These are phyloP conservation scores for Colletotrichum theobromicola DNA, from an alignment of 2,329 filamentous ascomycete species.

Conservation along the genomic window DNA sequence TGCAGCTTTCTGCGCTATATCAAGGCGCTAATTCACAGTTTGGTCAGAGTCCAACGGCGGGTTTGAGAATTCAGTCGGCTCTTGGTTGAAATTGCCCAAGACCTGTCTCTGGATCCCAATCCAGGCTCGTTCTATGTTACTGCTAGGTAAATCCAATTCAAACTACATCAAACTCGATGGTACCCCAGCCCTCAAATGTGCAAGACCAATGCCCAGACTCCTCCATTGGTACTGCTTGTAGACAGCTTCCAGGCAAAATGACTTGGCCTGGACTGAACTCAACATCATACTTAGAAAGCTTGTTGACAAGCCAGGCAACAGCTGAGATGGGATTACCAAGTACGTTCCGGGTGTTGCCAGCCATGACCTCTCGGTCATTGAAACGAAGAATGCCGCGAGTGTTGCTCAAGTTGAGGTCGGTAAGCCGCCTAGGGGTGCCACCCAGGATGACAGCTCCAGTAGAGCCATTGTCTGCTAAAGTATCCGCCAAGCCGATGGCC, in stretches of 20 bases:
- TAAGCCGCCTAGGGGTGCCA: slow-evolving; percentile 26
- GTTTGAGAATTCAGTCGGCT: background rate
- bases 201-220: slow-evolving; percentile 26
- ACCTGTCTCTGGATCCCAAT: background rate
- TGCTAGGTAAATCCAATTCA: background rate
- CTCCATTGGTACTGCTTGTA: slow-evolving; percentile 28
- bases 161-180: slow-evolving; percentile 27
- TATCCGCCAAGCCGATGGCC: slow-evolving; percentile 29
- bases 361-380: slow-evolving; percentile 28
- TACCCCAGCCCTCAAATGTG: slow-evolving; percentile 28
- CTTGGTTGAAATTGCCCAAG: background rate
- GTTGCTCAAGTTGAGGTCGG: slow-evolving; percentile 27
- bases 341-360: slow-evolving; percentile 29
- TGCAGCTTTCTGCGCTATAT: background rate
- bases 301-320: slow-evolving; percentile 30
- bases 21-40: background rate
- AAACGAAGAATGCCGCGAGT: slow-evolving; percentile 25
- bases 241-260: slow-evolving; percentile 29
- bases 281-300: slow-evolving; percentile 26
- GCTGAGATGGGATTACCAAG: slow-evolving; percentile 28
- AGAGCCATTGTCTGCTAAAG: slow-evolving; percentile 30
- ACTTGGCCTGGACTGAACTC: slow-evolving; percentile 27
- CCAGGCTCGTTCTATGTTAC: background rate
- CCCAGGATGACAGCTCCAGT: slow-evolving; percentile 30
- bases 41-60: background rate